Base-by-base conservation (phyloP, 2,329 filamentous ascomycete genomes). In the Fusarium haematococcum region DNA sequence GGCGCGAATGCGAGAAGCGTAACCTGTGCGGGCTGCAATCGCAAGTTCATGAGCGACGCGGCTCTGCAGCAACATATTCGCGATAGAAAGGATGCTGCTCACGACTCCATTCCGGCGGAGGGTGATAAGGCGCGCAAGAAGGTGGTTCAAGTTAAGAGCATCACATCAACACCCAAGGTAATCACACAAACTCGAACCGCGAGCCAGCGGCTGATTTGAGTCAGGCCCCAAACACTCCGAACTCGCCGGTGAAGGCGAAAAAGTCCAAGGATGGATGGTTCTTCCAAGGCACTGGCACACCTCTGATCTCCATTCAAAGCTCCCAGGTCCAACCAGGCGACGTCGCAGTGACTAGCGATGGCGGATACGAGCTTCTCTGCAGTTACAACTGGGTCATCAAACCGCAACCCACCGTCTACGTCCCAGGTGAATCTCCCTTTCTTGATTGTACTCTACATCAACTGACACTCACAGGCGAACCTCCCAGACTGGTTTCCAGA, bases 371-470 rank as follows among this genome's bases (percentile, higher is more conserved):
- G 2, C 27, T 74, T 8, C 57, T 75, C 10, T 75, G 69, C 25
- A 72, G 67, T 50, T 74, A 74, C 65, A 74, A 50, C 33, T 74
- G 73, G 73, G 25, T 63, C 16, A n/a, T 30, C 5, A 18, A 20
- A 10, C n/a, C 25, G 1, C 16, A 37, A 2, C 68, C 68, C 1
- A 68, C 64, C 0, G 59, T 67, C 13, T 74, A 68, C 11, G 69
- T 68, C 11, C 71, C 71, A 65, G 71, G 69, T 70, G 39, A 10
- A 18, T 13, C 6, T 20, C 9, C 10, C 16, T 25, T 25, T 25
- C 25, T 25, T 25, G 25, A 25, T 25, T 25, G 25, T 25, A 25
- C 25, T 25, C 25, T 25, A 25, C 25, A 25, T 25, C 25, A 25
- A 25, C 25, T 69, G 14, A 71, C n/a, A 3, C 5, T 48, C 3